Evolutionary conservation across 108 stramenopile genomes (phyloP).

Genomic region (Cyclotella distinguenda): DNA sequence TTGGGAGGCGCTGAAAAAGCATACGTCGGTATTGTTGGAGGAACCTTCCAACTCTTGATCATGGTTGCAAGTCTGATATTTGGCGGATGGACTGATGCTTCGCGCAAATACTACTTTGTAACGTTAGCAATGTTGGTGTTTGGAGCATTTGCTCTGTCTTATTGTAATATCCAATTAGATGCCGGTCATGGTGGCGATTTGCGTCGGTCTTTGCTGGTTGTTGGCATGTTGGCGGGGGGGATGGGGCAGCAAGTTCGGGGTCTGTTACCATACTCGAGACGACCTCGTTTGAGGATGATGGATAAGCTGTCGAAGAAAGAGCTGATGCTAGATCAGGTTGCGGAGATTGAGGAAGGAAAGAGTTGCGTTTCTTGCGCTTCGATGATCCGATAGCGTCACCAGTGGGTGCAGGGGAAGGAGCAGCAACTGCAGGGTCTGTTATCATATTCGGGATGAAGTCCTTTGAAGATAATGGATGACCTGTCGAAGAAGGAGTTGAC

Average conservation of each 20-base stretch:
- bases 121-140: conserved; percentile 75
- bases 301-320: no score
- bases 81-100: conserved; percentile 77
- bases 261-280: neutral
- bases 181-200: conserved; percentile 69
- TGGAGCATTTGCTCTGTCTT: conserved; percentile 84
- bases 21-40: conserved; percentile 86
- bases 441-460: conserved; percentile 3
- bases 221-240: conserved; percentile 78
- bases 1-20: conserved; percentile 76
- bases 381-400: conserved; percentile 16
- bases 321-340: no score
- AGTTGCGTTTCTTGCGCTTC: neutral
- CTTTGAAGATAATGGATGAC: conserved; percentile 11
- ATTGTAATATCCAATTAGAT: conserved; percentile 83
- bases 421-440: neutral
- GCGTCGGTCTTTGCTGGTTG: conserved; percentile 72
- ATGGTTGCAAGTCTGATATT: conserved; percentile 89
- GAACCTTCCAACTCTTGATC: conserved; percentile 80
- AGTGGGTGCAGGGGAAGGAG: conserved; percentile 36
- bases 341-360: neutral
- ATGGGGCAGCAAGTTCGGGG: conserved; percentile 10
- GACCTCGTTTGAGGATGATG: conserved; percentile 6
- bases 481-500: conserved; percentile 16
- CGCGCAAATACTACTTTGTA: conserved; percentile 86